Percentiles rank a stretch among this genome's conserved stretches.
Conservation (phyloP, 257 asterid genomes). For the Forsythia viridissima region DNA sequence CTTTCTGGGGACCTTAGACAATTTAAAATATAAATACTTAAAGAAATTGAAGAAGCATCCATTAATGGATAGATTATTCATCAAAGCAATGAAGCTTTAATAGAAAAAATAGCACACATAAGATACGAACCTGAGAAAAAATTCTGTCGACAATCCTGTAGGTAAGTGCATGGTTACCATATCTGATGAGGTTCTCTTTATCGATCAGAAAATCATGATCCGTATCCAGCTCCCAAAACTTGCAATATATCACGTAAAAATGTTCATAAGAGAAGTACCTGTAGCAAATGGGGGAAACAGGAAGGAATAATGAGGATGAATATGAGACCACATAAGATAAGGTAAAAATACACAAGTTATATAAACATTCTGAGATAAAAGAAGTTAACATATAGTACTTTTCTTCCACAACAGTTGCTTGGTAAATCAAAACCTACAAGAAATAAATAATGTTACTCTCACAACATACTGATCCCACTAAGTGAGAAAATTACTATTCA, state of each 20-base stretch:
- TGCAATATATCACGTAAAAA: conserved; percentile 99
- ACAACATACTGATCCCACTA: conserved; percentile 11
- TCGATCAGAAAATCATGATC: conserved; percentile 98
- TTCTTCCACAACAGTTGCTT: conserved; percentile 9
- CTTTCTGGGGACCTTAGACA: conserved; percentile 86
- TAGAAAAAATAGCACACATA: conserved; percentile 24
- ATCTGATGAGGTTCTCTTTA: conserved; percentile 96
- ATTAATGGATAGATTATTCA: conserved; percentile 17
- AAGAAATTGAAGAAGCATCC: conserved; percentile 18
- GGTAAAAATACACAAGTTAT: neutral
- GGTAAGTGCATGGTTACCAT: conserved; percentile 98
- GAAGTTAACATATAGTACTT: neutral
- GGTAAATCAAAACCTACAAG: conserved; percentile 9
- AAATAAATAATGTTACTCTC: neutral
- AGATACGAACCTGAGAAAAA: conserved; percentile 90
- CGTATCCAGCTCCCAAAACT: conserved; percentile 99
- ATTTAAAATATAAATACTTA: conserved; percentile 26
- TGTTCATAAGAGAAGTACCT: conserved; percentile 99
- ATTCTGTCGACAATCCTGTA: conserved; percentile 98
- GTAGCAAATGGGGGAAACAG: conserved; percentile 33
- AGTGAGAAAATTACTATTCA: neutral
- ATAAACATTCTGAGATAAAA: conserved; percentile 7
- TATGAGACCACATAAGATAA: conserved; percentile 9
- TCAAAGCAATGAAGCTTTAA: conserved; percentile 22
- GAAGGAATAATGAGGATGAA: conserved; percentile 11